Base-by-base conservation (phyloP, 78 protist genomes). In the Neovahlkampfia damariscottae region DNA sequence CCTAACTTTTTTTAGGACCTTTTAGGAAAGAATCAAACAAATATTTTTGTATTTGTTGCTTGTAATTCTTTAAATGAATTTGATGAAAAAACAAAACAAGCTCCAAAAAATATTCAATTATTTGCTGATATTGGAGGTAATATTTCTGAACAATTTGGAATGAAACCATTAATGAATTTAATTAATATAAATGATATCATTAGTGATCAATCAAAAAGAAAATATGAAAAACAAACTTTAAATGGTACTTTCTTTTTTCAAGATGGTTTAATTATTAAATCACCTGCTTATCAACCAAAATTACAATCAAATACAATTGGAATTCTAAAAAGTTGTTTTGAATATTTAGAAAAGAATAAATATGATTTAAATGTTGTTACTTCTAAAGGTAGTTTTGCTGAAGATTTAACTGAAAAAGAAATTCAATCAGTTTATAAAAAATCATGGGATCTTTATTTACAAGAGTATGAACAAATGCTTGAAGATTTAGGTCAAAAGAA, bases 61-160 rank as follows among this genome's bases (percentile, higher is more conserved):
- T 69, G 72, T 19, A 19, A 19, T 30, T 69, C 72, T 69, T 19
- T 69, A 19, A n/a, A 69, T 10, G 72, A 69, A 19, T 69, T 69
- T 28, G 72, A 69, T 19, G 19, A 69, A 30, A 19, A 19, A 19
- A 30, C 72, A 69, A 69, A 69, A 69, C 72, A 30, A 19, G 19
- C 19, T 69, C 28, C 72, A 10, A 30, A n/a, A 19, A 28, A 28
- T 10, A 19, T 69, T 19, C 19, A 69, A 19, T 19, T 69, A 19
- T 69, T 19, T 19, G 19, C 68, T 28, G 72, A 69, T 19, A 28
- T 69, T 30, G 72, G 72, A 10, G 72, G 72, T 31, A 69, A 28
- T 19, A 19, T 69, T 30, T 19, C 72, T 10, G 10, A 19, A 69
- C 10, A 19, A 19, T 69, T 69, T 19, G 72, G 72, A 31, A 19